Evolutionary conservation across 2,329 filamentous ascomycete species (phyloP), one percentile per base, ranked within the genome.

Genomic region (Lecanicillium sp.): DNA sequence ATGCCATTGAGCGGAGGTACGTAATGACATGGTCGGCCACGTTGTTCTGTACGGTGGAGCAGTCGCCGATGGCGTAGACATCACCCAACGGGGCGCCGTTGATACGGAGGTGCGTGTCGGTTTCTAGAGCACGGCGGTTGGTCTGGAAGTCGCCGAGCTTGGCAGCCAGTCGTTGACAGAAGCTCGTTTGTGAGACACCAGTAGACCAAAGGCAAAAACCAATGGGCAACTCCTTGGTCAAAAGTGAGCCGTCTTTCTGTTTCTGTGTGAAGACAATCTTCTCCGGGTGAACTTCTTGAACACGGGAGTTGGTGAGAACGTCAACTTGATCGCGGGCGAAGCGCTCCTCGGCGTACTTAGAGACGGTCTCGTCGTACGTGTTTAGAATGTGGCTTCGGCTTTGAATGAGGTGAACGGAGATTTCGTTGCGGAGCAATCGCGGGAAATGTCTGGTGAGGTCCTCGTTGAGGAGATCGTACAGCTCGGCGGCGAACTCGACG

Each of bases 151-250:
- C 70, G 14, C 77, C 79, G 3, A 98, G 77, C 51, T 87, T 85
- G n/a, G 74, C 67, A 3, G 89, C 81, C 19, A 98, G 66, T 14
- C 68, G 81, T 60, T 87, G 77, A 56, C 79, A 84, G 48, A 98
- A 80, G 18, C 84, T 75, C 4, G 87, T 85, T 57, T 94, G 92
- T 0, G 89, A 72, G 30, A 98, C 90, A 44, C 92, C 92, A 1
- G 92, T 98, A 0, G 92, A 97, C 92, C 92, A 98, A 12, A 98
- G 71, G 52, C 92, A 97, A 66, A 98, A 95, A 19, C 88, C 92
- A 70, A 87, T 89, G 0, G 92, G 90, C 0, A 98, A 77, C 53
- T 98, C 92, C 59, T 98, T 98, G 17, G 80, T 84, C n/a, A 95
- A 52, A 0, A 81, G 61, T 20, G 79, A 76, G 31, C 87, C 88